Evolutionary conservation across 139 green algal genomes (phyloP).

Genomic region (Zygnema circumcarinatum): DNA sequence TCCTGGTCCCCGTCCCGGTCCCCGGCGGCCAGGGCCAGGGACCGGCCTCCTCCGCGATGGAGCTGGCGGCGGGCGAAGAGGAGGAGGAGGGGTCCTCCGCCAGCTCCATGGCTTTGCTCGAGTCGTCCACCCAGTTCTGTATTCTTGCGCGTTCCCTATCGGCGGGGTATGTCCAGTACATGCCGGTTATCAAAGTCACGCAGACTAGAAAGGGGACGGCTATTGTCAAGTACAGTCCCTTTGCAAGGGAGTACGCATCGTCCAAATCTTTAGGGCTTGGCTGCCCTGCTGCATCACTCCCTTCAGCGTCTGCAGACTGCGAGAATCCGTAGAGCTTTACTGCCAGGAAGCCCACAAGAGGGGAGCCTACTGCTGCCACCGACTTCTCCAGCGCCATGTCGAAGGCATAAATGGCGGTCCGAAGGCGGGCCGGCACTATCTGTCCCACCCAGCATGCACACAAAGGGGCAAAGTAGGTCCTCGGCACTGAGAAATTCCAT

Average conservation of each 20-base stretch:
- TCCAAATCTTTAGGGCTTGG: constrained; percentile 11
- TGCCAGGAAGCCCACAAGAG: constrained; percentile 20
- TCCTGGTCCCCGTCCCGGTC: too few species aligned
- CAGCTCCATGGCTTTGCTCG: not conserved
- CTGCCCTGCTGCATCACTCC: not conserved
- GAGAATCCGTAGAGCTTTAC: constrained; percentile 46
- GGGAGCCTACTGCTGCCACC: constrained; percentile 19
- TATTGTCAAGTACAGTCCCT: constrained; percentile 37
- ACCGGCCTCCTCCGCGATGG: too few species aligned
- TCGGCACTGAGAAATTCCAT: not conserved
- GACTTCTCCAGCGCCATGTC: constrained; percentile 23
- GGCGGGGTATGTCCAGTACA: constrained; percentile 52
- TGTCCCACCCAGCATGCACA: not conserved
- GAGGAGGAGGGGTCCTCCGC: too few species aligned
- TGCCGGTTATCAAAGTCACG: constrained; percentile 10
- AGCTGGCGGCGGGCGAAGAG: too few species aligned
- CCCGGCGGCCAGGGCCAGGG: too few species aligned
- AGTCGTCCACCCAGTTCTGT: constrained; percentile 36
- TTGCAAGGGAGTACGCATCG: constrained; percentile 29
- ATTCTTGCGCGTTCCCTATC: constrained; percentile 35
- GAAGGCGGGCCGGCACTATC: constrained; percentile 41
- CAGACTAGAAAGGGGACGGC: constrained; percentile 26
- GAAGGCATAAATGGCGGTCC: constrained; percentile 44
- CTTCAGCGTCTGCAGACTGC: not conserved
- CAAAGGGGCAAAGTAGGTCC: not conserved